These are phyloP conservation scores for Penicillium macrosclerotiorum DNA, from an alignment of 495 filamentous ascomycete genomes.

Conservation along the genomic window DNA sequence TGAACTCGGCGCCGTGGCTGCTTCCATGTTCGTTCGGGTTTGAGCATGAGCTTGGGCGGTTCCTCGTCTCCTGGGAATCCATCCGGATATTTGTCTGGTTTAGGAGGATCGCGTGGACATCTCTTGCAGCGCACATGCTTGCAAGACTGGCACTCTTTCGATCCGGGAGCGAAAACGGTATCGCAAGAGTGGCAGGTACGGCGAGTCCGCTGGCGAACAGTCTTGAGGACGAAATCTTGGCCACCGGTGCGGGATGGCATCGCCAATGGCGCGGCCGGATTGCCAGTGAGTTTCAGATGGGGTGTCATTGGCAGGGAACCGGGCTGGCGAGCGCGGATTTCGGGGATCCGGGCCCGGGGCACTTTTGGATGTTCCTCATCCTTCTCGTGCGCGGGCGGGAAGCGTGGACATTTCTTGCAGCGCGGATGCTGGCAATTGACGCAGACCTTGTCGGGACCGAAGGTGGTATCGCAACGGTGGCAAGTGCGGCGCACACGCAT, in stretches of 20 bases:
- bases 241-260: conserved; percentile 63
- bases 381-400: conserved; percentile 46
- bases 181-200: conserved; percentile 77
- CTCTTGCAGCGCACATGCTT: conserved; percentile 74
- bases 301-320: conserved; percentile 4
- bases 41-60: conserved; percentile 27
- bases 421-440: conserved; percentile 69
- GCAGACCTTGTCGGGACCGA: conserved; percentile 69
- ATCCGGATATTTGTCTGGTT: conserved; percentile 70
- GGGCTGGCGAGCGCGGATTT: conserved; percentile 13
- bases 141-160: conserved; percentile 68
- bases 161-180: conserved; percentile 54
- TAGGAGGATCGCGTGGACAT: conserved; percentile 76
- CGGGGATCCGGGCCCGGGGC: conserved; percentile 28
- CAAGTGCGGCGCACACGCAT: conserved; percentile 87
- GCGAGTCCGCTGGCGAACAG: conserved; percentile 65
- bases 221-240: conserved; percentile 67
- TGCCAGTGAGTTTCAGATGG: conserved; percentile 15
- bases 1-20: conserved; percentile 48
- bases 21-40: conserved; percentile 39
- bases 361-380: conserved; percentile 37
- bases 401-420: conserved; percentile 76
- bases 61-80: conserved; percentile 75
- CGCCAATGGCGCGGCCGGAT: conserved; percentile 39
- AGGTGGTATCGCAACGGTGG: conserved; percentile 72